Evolutionary conservation across 257 asterid species (phyloP), one percentile per base, ranked within the genome.

Genomic region (Asclepias syriaca): DNA sequence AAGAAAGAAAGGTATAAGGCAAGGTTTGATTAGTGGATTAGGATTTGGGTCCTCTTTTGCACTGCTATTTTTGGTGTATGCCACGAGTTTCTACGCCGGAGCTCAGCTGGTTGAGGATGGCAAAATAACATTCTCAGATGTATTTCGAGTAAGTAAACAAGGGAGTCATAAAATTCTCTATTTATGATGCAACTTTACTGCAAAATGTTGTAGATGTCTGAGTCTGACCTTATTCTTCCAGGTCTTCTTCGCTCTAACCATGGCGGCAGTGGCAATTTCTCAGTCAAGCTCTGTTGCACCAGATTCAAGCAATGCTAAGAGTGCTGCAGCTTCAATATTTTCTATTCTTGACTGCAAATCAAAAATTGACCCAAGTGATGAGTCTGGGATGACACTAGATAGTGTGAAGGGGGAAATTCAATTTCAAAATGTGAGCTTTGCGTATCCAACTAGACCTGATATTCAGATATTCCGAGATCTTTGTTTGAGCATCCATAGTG

Each of bases 81-180:
- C 97, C 68, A 74, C 96, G 13, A 88, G 96, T 81, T 93, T 93
- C 77, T 93, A 93, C 29, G 97, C 96, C 0, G 97, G 97, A 74
- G 98, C 97, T 59, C 84, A 87, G 0, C 95, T 93, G 32, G 88
- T 93, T 56, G 72, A 81, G 79, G 91, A 69, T 74, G 93, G 96
- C 37, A 84, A 86, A 74, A 86, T 82, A 69, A 85, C 97, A 49
- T 90, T 87, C 51, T 12, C 82, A 1, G 92, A 87, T 77, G 97
- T 93, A 56, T 93, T 93, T 66, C 95, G 96, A 1, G 98, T 90
- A 83, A 83, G 96, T 66, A 39, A 15, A 27, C 2, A 16, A 14
- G 27, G 27, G 4, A 24, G 11, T 51, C 12, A 2, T 50, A 29
- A 8, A 3, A 8, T 16, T 2, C 4, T 19, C 12, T 14, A 16